Base-by-base conservation (phyloP, 2,329 filamentous ascomycete genomes). In the Conoideocrella luteorostrata region DNA sequence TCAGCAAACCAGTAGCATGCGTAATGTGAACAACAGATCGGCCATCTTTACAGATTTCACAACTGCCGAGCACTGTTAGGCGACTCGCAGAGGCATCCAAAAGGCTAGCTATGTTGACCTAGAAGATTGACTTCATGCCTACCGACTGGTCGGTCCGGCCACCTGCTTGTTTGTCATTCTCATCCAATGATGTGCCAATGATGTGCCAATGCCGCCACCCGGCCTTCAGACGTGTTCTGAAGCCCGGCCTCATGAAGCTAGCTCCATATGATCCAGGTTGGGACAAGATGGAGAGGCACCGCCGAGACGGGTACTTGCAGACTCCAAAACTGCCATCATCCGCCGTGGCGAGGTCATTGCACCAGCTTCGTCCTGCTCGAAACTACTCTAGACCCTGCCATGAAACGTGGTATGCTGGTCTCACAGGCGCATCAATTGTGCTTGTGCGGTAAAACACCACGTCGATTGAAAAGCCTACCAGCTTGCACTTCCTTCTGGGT, bases 241-340 rank as follows among this genome's bases (percentile, higher is more conserved):
- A 30, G n/a, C 18, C 34, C 17, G 21, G 23, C 18, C 33, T 28
- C 28, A 28, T 46, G 30, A 18, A 29, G 32, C 17, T 15, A 7
- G 32, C 20, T 24, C 44, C 35, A 43, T 47, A 38, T 35, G 44
- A n/a, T 36, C 35, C 29, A 23, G 11, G 33, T 20, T 41, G 18
- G 35, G 15, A 34, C 40, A 34, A 46, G 36, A 47, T 47, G 43
- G 24, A 44, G 26, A 49, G 50, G 44, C 45, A 44, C 43, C 50
- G 36, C 39, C 48, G 39, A 48, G 28, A 45, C 50, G 49, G 50
- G 44, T 51, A 47, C 39, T 44, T 50, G 49, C 50, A 52, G 47
- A 38, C 30, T 33, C 45, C 42, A 34, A 41, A 46, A 44, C 44
- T 45, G 48, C 41, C 36, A 47, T 36, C 41, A 30, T 23, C 30